These are phyloP conservation scores for Aureobasidium sp. DNA, from an alignment of 2,329 filamentous ascomycete genomes.

Conservation along the genomic window DNA sequence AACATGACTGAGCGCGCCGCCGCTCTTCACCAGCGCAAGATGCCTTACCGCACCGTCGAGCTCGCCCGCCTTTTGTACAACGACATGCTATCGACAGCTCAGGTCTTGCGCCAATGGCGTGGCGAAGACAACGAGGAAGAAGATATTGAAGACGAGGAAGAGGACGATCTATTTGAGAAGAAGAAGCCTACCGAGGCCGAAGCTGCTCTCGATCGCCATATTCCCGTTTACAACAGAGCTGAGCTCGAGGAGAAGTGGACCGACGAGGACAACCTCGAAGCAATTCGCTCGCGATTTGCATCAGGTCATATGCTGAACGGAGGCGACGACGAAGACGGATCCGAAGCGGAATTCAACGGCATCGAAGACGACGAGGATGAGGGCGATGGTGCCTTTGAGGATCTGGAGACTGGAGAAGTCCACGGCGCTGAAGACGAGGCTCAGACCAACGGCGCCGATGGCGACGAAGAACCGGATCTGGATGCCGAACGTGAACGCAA, in stretches of 20 bases:
- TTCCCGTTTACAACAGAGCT: conserved; percentile 74
- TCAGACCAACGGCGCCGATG: conserved; percentile 35
- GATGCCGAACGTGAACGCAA: conserved; percentile 87
- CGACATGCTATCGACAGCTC: conserved; percentile 62
- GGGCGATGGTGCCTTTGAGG: conserved; percentile 76
- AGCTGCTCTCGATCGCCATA: conserved; percentile 62
- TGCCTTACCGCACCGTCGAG: conserved; percentile 71
- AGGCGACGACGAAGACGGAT: conserved; percentile 46
- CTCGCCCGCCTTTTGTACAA: conserved; percentile 88
- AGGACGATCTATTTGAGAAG: conserved; percentile 59
- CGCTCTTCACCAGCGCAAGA: conserved; percentile 61
- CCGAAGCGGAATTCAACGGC: conserved; percentile 44
- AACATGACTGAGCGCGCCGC: conserved; percentile 72
- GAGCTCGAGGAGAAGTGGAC: conserved; percentile 81
- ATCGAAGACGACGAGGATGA: conserved; percentile 55
- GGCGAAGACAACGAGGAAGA: conserved; percentile 54
- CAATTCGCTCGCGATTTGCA: conserved; percentile 68
- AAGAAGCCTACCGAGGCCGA: conserved; percentile 43
- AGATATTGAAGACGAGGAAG: conserved; percentile 53
- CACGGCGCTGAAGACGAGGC: conserved; percentile 33
- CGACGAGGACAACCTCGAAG: conserved; percentile 67
- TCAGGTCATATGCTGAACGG: conserved; percentile 51
- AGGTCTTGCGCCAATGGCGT: conserved; percentile 74
- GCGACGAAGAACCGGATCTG: conserved; percentile 49
- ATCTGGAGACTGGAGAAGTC: conserved; percentile 71